Percentiles rank a stretch among this genome's conserved stretches.
These are phyloP conservation scores for Fusarium newnesense DNA, from an alignment of 2,329 filamentous ascomycete species.

Conservation along the genomic window DNA sequence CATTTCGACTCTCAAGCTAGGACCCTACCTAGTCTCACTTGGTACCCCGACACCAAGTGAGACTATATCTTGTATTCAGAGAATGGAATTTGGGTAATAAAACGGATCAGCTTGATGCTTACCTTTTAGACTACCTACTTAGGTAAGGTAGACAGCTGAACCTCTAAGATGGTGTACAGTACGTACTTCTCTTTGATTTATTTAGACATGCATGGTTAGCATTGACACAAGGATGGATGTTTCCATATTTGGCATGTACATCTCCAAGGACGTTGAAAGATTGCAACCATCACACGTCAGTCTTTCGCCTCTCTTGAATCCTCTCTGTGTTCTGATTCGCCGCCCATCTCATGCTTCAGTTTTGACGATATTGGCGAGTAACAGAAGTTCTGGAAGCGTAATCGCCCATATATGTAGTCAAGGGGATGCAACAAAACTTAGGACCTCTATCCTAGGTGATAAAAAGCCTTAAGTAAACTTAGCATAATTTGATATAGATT, in stretches of 20 bases:
- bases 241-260: constrained; percentile 33
- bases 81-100: not conserved
- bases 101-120: not conserved
- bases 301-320: constrained; percentile 6
- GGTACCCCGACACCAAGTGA: constrained; percentile 9
- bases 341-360: not conserved
- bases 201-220: constrained; percentile 9
- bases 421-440: too few species aligned
- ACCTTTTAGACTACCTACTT: not conserved
- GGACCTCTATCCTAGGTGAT: too few species aligned
- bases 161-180: not conserved
- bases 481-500: too few species aligned
- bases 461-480: too few species aligned
- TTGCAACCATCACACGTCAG: constrained; percentile 34
- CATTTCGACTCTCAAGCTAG: constrained; percentile 21
- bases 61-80: not conserved
- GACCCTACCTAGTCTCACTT: constrained; percentile 1
- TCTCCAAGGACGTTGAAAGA: constrained; percentile 17
- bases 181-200: not conserved
- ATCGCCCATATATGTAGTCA: too few species aligned
- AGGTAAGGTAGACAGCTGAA: not conserved
- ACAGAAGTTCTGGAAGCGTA: not conserved
- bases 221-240: constrained; percentile 18
- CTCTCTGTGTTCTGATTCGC: not conserved
- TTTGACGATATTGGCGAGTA: not conserved